Percentiles rank a stretch among this genome's conserved stretches.
Conservation (phyloP, 768 basidiomycete genomes). For the Termitomyces heimii region DNA sequence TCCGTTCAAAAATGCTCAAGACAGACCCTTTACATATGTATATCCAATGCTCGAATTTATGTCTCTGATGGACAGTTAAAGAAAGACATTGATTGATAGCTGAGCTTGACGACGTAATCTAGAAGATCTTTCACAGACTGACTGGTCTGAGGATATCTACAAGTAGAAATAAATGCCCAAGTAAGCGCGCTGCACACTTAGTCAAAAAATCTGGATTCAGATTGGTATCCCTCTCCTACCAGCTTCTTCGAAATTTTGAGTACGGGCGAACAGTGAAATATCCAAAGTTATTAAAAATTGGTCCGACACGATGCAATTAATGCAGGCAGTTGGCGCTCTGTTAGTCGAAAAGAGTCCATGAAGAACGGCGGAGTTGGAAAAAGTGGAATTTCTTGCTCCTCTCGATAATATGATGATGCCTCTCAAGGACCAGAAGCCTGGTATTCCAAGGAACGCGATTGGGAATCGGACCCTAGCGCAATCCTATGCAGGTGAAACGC, state of each 20-base stretch:
- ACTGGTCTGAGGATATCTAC: not conserved
- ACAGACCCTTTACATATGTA: not conserved
- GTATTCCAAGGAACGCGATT: conserved; percentile 12
- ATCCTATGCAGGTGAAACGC: conserved; percentile 30
- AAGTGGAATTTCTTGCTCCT: not conserved
- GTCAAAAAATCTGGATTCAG: not conserved
- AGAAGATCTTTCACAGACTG: not conserved
- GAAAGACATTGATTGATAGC: not conserved
- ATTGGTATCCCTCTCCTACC: not conserved
- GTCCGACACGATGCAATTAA: no score
- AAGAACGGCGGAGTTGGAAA: conserved; percentile 5
- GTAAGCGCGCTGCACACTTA: no score
- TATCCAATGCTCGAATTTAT: not conserved
- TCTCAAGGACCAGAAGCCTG: conserved; percentile 2
- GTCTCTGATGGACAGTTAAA: not conserved
- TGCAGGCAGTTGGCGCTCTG: no score
- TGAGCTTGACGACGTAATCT: not conserved
- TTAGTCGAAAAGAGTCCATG: no score
- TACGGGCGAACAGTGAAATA: no score
- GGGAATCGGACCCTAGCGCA: conserved; percentile 28
- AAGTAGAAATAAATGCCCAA: not conserved
- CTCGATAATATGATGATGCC: not conserved
- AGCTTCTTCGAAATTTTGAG: no score
- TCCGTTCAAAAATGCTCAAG: not conserved
- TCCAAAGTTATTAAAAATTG: no score